Conservation (phyloP, 805 yeast genomes). For the Kodamaea laetipori region DNA sequence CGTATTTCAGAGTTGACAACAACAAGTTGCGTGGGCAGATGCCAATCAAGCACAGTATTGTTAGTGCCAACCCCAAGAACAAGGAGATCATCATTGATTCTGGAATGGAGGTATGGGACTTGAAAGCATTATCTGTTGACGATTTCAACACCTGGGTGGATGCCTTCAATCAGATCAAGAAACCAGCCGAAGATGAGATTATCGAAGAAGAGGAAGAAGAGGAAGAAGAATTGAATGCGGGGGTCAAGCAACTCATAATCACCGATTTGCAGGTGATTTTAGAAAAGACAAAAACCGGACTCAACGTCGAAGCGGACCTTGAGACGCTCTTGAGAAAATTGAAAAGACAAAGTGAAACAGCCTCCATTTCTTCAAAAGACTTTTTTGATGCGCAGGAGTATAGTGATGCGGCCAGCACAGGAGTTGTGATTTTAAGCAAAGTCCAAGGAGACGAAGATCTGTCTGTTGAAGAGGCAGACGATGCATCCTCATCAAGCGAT, state of each 20-base stretch:
- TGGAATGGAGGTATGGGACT: constrained; percentile 92
- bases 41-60: constrained; percentile 80
- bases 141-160: constrained; percentile 84
- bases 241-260: constrained; percentile 5
- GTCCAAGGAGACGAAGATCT: constrained; percentile 10
- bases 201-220: constrained; percentile 14
- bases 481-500: constrained; percentile 18
- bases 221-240: constrained; percentile 11
- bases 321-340: constrained; percentile 7
- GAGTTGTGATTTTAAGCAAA: constrained; percentile 54
- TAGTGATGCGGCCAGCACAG: constrained; percentile 47
- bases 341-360: constrained; percentile 20
- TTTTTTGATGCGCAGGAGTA: constrained; percentile 68
- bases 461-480: constrained; percentile 2
- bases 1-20: constrained; percentile 76
- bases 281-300: constrained; percentile 5
- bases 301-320: constrained; percentile 1
- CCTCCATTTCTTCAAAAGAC: constrained; percentile 33
- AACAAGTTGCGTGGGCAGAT: constrained; percentile 85
- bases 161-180: constrained; percentile 64
- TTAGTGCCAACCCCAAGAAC: constrained; percentile 71
- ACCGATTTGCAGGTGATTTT: constrained; percentile 10
- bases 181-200: constrained; percentile 15
- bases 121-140: constrained; percentile 63
- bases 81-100: constrained; percentile 82